Conservation (phyloP, 257 asterid species). For the Ligustrum vulgare region DNA sequence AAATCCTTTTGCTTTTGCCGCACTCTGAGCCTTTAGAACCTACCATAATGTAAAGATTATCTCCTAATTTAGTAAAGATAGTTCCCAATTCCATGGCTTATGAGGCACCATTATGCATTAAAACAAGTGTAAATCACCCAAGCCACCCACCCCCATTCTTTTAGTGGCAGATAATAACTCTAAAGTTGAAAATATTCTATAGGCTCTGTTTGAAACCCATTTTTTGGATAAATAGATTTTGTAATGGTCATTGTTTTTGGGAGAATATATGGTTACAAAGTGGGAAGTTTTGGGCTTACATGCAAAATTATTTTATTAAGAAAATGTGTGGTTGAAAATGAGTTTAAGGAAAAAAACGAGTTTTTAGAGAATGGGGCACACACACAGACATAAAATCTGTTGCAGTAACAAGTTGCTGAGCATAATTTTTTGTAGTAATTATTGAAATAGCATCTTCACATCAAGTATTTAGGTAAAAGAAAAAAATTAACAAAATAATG, state of each 20-base stretch:
- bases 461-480: background rate
- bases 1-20: conserved; percentile 89
- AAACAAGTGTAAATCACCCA: background rate
- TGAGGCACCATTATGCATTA: background rate
- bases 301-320: too few relatives aligned
- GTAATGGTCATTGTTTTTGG: too few relatives aligned
- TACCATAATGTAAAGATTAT: conserved; percentile 20
- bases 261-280: too few relatives aligned
- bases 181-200: background rate
- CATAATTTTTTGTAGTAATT: background rate
- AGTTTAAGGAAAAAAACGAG: too few relatives aligned
- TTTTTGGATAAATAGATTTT: too few relatives aligned
- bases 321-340: too few relatives aligned
- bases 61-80: background rate
- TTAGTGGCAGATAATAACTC: background rate
- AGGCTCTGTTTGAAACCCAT: background rate
- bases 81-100: background rate
- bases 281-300: too few relatives aligned
- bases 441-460: background rate
- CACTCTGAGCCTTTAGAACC: conserved; percentile 94
- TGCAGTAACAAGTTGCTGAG: background rate
- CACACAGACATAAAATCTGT: background rate
- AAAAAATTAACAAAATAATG: conserved; percentile 4
- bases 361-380: too few relatives aligned
- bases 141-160: background rate